Evolutionary conservation across 345 rosid genomes (phyloP).

Genomic region (Conringia planisiliqua): DNA sequence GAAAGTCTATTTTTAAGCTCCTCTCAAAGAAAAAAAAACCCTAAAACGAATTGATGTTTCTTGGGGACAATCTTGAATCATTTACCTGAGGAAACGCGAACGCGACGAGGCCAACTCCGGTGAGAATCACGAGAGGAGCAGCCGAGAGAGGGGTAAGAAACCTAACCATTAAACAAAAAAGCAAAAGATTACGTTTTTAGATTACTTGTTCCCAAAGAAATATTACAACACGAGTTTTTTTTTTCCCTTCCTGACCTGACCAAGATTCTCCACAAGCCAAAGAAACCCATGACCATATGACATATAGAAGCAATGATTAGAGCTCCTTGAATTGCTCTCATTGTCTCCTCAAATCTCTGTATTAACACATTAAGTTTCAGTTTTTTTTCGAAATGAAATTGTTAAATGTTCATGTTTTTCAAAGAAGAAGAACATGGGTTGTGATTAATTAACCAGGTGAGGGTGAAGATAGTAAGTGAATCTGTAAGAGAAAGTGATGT

Average conservation of each 20-base stretch:
- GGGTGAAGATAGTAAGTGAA: constrained; percentile 41
- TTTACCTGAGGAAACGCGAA: constrained; percentile 76
- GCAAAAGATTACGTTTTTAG: not conserved
- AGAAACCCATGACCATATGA: constrained; percentile 66
- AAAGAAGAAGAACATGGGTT: not conserved
- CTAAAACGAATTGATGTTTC: not conserved
- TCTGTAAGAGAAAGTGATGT: constrained; percentile 55
- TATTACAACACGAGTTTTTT: not conserved
- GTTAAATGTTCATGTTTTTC: not conserved
- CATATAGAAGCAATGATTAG: constrained; percentile 59
- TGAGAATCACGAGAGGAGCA: constrained; percentile 77
- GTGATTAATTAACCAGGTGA: constrained; percentile 42
- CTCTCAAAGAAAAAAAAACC: not conserved
- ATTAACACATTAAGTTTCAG: not conserved
- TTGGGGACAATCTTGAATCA: not conserved
- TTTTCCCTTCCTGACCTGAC: constrained; percentile 41
- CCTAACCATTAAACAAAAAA: constrained; percentile 33
- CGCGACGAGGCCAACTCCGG: constrained; percentile 71
- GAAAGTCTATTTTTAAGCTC: not conserved
- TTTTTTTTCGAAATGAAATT: not conserved
- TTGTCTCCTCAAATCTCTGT: constrained; percentile 61
- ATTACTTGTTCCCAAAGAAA: constrained; percentile 1
- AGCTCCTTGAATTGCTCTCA: constrained; percentile 81
- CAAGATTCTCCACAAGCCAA: constrained; percentile 80
- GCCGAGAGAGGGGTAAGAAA: constrained; percentile 79